phyloP scores from a whole-genome alignment of 1,284 basidiomycete genomes.

The Pascua guehoae region DNA sequence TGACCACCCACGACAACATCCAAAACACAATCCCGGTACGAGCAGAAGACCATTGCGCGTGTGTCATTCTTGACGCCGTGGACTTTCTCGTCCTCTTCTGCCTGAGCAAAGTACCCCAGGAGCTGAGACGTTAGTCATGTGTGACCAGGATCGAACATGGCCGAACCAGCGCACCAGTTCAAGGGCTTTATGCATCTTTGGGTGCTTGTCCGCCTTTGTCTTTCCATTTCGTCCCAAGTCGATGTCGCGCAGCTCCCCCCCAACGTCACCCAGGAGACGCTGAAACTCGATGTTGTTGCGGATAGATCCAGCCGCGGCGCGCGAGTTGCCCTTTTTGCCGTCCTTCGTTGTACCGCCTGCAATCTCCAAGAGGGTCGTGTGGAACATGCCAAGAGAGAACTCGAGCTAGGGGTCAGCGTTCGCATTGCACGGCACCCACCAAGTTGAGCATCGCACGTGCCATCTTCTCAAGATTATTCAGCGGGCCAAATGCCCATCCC shows the following conservation, averaged over 20 bases:
- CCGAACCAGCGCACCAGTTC: slow-evolving; percentile 52
- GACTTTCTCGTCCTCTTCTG: slow-evolving; percentile 55
- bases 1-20: slow-evolving; percentile 68
- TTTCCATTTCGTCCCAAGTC: slow-evolving; percentile 44
- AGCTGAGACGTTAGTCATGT: slow-evolving; percentile 43
- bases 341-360: slow-evolving; percentile 37
- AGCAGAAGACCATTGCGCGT: slow-evolving; percentile 93
- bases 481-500: slow-evolving; percentile 29
- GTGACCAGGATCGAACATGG: background rate
- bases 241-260: slow-evolving; percentile 40
- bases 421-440: slow-evolving; percentile 51
- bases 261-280: slow-evolving; percentile 42
- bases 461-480: slow-evolving; percentile 51
- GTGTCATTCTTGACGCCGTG: slow-evolving; percentile 55
- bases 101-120: slow-evolving; percentile 71
- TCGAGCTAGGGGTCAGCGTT: slow-evolving; percentile 60
- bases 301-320: slow-evolving; percentile 30
- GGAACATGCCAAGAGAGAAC: slow-evolving; percentile 74
- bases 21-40: slow-evolving; percentile 80
- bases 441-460: slow-evolving; percentile 77
- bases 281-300: slow-evolving; percentile 45
- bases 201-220: slow-evolving; percentile 58
- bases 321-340: slow-evolving; percentile 41
- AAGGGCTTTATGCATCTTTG: slow-evolving; percentile 86
- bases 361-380: slow-evolving; percentile 56